Conservation (phyloP, 805 yeast species). For the Spathaspora boniae region DNA sequence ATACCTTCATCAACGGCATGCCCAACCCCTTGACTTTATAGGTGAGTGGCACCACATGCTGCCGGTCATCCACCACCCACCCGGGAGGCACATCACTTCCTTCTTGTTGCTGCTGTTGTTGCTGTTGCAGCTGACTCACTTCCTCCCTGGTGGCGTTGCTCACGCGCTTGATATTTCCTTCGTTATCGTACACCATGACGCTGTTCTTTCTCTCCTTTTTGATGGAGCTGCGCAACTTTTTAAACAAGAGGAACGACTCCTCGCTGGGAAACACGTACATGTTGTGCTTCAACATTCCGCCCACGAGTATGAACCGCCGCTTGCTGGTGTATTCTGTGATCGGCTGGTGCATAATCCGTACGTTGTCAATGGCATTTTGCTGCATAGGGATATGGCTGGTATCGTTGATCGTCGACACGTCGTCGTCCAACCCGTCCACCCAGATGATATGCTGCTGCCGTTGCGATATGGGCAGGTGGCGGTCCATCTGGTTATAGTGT, state of each 20-base stretch:
- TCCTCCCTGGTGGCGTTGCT: conserved; percentile 6
- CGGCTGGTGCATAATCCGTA: conserved; percentile 18
- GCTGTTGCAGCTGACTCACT: background rate
- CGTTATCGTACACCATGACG: conserved; percentile 16
- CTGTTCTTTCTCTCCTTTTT: conserved; percentile 22
- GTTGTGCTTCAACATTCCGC: conserved; percentile 28
- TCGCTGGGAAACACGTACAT: conserved; percentile 27
- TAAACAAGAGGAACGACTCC: conserved; percentile 28
- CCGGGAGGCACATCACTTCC: conserved; percentile 4
- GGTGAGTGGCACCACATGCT: conserved; percentile 30
- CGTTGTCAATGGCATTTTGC: background rate
- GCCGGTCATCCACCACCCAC: conserved; percentile 25
- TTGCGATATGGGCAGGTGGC: conserved; percentile 5
- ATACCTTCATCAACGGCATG: conserved; percentile 33
- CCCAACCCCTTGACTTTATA: conserved; percentile 32
- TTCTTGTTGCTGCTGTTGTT: conserved; percentile 1
- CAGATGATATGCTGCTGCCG: too few species aligned
- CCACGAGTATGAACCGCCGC: conserved; percentile 27
- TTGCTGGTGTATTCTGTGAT: conserved; percentile 23
- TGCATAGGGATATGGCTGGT: conserved; percentile 10
- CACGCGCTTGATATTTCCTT: conserved; percentile 18
- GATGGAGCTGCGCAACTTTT: conserved; percentile 18
- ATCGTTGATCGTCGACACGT: conserved; percentile 11
- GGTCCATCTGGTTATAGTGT: too few species aligned
- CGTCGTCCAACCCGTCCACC: conserved; percentile 1